These are phyloP conservation scores for Cicer judaicum DNA, from an alignment of 306 rosid species.

Conservation along the genomic window DNA sequence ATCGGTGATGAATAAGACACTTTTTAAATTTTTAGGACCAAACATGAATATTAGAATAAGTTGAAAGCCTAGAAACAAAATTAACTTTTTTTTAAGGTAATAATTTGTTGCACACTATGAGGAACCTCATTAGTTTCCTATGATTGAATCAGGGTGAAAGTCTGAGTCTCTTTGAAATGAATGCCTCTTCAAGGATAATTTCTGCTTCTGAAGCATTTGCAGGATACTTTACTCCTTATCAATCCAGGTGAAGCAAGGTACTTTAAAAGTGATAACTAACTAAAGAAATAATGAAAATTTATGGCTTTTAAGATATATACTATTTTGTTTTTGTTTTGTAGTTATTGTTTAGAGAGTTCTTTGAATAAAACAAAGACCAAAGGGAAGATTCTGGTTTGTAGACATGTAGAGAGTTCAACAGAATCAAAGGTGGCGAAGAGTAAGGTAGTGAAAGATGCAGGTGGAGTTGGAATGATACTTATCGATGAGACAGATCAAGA, in stretches of 20 bases:
- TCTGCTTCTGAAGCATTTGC: slow-evolving; percentile 71
- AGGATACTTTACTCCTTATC: slow-evolving; percentile 87
- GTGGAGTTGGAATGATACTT: slow-evolving; percentile 84
- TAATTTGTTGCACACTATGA: not conserved
- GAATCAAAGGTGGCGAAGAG: slow-evolving; percentile 81
- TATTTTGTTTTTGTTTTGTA: slow-evolving; percentile 44
- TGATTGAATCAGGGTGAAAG: slow-evolving; percentile 74
- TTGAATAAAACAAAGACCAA: slow-evolving; percentile 74
- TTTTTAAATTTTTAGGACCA: no score
- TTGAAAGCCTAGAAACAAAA: no score
- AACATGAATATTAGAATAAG: no score
- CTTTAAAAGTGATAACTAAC: slow-evolving; percentile 54
- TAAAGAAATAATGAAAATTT: slow-evolving; percentile 21
- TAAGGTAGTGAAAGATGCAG: slow-evolving; percentile 68
- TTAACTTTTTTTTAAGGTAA: no score
- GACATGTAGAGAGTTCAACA: slow-evolving; percentile 69
- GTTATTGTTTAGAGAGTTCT: slow-evolving; percentile 86
- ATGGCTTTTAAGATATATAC: slow-evolving; percentile 36
- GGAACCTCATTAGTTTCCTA: slow-evolving; percentile 38
- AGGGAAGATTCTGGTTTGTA: slow-evolving; percentile 85
- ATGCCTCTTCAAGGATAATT: slow-evolving; percentile 64
- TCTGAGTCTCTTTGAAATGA: slow-evolving; percentile 68
- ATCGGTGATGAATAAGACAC: no score
- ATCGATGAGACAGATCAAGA: slow-evolving; percentile 69
- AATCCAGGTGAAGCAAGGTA: slow-evolving; percentile 99